Evolutionary conservation across 2,329 filamentous ascomycete species (phyloP).

Genomic region (Lasiodiplodia theobromae): DNA sequence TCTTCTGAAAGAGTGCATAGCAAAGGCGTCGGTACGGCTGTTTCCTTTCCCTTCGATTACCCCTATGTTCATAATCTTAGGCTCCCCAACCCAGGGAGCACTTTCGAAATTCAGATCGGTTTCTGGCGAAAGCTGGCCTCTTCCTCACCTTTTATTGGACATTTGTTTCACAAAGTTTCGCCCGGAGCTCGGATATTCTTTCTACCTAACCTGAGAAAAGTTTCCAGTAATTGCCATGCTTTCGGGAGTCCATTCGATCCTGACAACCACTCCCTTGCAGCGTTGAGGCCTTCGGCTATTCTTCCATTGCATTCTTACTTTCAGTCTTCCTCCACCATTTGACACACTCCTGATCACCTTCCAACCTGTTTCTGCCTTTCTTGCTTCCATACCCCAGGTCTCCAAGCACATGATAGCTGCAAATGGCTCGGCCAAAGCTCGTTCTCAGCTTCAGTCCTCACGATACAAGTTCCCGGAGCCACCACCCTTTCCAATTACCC

Average conservation of each 20-base stretch:
- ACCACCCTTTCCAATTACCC: too few species aligned
- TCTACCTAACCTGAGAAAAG: not conserved
- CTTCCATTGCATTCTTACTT: too few species aligned
- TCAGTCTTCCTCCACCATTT: too few species aligned
- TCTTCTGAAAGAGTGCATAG: constrained; percentile 69
- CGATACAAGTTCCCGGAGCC: too few species aligned
- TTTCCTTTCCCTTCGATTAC: constrained; percentile 24
- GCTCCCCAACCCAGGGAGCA: not conserved
- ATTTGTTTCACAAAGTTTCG: not conserved
- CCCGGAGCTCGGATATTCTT: not conserved
- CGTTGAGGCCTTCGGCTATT: too few species aligned
- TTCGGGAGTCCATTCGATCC: not conserved
- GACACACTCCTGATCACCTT: too few species aligned
- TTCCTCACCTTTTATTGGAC: not conserved
- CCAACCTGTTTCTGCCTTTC: too few species aligned
- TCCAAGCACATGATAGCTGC: too few species aligned
- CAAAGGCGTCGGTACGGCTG: constrained; percentile 28
- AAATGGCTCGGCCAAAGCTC: too few species aligned
- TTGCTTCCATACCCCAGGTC: too few species aligned
- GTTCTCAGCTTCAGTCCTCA: too few species aligned
- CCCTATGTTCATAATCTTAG: constrained; percentile 20
- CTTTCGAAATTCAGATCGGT: constrained; percentile 1
- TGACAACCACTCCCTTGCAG: not conserved
- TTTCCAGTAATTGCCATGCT: not conserved
- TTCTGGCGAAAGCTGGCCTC: not conserved